Conservation (phyloP, 352 stramenopile species). For the Phytopythium mirpurense region DNA sequence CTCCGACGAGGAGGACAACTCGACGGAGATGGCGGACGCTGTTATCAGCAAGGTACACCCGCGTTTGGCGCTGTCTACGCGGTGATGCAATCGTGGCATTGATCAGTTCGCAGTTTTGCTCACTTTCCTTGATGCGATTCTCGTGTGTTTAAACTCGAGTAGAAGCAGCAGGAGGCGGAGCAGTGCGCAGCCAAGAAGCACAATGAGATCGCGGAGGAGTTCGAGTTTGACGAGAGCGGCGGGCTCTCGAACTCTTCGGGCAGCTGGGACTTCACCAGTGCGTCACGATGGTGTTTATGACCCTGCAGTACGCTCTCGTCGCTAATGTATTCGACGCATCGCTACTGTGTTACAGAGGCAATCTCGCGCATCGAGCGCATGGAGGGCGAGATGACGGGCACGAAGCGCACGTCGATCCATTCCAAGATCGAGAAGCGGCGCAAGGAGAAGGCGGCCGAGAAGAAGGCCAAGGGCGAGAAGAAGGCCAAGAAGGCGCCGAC, state of each 20-base stretch:
- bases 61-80: neutral
- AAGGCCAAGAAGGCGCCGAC: conserved; percentile 36
- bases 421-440: conserved; percentile 81
- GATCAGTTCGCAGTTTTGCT: too few relatives aligned
- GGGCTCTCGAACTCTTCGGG: conserved; percentile 42
- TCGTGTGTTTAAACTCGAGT: conserved; percentile 2
- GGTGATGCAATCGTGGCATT: too few relatives aligned
- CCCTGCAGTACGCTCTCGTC: neutral
- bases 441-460: conserved; percentile 64
- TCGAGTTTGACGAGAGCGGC: conserved; percentile 78
- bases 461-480: conserved; percentile 49
- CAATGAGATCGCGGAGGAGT: conserved; percentile 68
- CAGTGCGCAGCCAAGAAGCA: conserved; percentile 37
- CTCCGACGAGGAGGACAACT: conserved; percentile 51
- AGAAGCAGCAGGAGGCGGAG: conserved; percentile 45
- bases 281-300: conserved; percentile 2
- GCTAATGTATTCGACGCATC: neutral
- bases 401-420: conserved; percentile 80
- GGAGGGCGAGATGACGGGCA: conserved; percentile 49
- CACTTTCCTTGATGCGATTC: neutral
- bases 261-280: conserved; percentile 84
- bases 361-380: conserved; percentile 84
- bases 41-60: conserved; percentile 57
- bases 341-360: conserved; percentile 26
- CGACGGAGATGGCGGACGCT: conserved; percentile 39